These are phyloP conservation scores for Aureobasidium sp. DNA, from an alignment of 2,329 filamentous ascomycete genomes.

Conservation along the genomic window DNA sequence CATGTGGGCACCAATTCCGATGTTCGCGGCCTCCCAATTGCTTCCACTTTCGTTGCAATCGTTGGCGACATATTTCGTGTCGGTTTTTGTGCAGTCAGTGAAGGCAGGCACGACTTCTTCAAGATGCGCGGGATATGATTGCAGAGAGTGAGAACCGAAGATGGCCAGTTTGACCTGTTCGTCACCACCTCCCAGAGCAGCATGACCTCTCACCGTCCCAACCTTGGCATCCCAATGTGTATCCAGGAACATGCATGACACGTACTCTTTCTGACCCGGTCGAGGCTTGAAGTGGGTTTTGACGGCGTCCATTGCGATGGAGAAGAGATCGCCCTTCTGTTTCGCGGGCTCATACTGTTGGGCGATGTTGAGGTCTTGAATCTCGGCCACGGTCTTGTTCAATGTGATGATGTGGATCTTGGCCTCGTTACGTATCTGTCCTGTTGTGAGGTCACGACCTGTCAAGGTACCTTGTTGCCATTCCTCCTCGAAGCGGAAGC, in stretches of 20 bases:
- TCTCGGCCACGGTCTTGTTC: slow-evolving; percentile 75
- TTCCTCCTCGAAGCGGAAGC: slow-evolving; percentile 88
- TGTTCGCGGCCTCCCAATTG: slow-evolving; percentile 91
- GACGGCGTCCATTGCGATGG: slow-evolving; percentile 69
- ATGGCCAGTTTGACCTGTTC: slow-evolving; percentile 76
- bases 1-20: slow-evolving; percentile 86
- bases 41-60: slow-evolving; percentile 81
- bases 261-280: slow-evolving; percentile 76
- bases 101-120: slow-evolving; percentile 89
- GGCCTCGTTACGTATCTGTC: slow-evolving; percentile 79
- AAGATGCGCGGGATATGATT: slow-evolving; percentile 81
- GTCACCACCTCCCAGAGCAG: slow-evolving; percentile 67
- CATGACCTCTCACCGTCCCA: slow-evolving; percentile 69
- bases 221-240: slow-evolving; percentile 72
- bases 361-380: slow-evolving; percentile 67
- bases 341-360: slow-evolving; percentile 66
- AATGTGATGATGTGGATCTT: slow-evolving; percentile 78
- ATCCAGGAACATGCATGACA: slow-evolving; percentile 80
- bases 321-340: slow-evolving; percentile 65
- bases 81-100: slow-evolving; percentile 80
- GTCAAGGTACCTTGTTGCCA: slow-evolving; percentile 82
- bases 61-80: slow-evolving; percentile 71
- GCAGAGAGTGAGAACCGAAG: slow-evolving; percentile 85
- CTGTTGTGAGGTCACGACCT: slow-evolving; percentile 60
- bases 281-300: slow-evolving; percentile 65